Evolutionary conservation across 2,329 filamentous ascomycete genomes (phyloP).

Genomic region (Beauveria asiatica): DNA sequence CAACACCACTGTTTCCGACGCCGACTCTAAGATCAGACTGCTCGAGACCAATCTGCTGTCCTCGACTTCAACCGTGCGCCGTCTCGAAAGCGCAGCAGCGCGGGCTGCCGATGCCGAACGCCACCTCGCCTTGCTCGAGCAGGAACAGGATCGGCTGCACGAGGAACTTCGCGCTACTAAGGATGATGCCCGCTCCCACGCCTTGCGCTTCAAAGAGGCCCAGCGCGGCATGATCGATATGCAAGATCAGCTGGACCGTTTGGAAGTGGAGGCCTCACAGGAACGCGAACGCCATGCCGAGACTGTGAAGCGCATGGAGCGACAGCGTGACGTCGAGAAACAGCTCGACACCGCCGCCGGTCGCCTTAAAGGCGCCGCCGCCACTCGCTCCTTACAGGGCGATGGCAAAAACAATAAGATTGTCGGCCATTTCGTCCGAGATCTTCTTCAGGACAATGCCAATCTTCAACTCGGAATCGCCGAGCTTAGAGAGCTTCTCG

Average conservation of each 20-base stretch:
- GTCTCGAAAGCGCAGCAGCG: constrained; percentile 63
- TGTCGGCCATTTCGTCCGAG: constrained; percentile 93
- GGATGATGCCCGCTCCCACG: constrained; percentile 68
- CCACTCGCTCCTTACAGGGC: constrained; percentile 53
- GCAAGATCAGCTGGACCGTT: constrained; percentile 79
- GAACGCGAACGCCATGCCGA: constrained; percentile 78
- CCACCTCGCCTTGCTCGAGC: constrained; percentile 70
- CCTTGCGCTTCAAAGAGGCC: constrained; percentile 77
- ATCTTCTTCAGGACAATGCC: constrained; percentile 90
- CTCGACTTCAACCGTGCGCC: constrained; percentile 68
- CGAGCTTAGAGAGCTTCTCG: constrained; percentile 82
- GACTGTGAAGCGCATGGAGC: constrained; percentile 73
- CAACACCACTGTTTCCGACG: constrained; percentile 70
- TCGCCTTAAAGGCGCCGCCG: constrained; percentile 72
- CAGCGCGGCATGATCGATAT: constrained; percentile 71
- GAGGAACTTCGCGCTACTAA: constrained; percentile 56
- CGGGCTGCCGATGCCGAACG: constrained; percentile 72
- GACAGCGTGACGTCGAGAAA: constrained; percentile 70
- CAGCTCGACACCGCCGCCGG: constrained; percentile 74
- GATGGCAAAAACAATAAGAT: constrained; percentile 53
- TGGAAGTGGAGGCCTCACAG: constrained; percentile 73
- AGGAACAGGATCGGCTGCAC: constrained; percentile 69
- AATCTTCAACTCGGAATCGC: constrained; percentile 87
- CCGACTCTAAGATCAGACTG: constrained; percentile 69
- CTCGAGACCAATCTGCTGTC: constrained; percentile 69